Evolutionary conservation across 805 yeast species (phyloP).

Genomic region (Ogataea haglerorum): DNA sequence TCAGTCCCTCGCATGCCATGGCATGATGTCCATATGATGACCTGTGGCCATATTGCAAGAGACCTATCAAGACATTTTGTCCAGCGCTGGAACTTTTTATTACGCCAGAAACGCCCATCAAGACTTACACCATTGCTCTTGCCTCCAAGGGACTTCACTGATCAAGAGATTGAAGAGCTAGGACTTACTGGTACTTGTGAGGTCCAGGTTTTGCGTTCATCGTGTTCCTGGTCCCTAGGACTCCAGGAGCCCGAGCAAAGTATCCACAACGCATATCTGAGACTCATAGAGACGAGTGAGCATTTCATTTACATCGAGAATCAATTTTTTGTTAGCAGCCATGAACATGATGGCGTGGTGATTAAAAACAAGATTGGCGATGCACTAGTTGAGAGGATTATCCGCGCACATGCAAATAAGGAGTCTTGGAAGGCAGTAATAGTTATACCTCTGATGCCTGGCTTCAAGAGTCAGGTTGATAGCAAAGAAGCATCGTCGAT

Average conservation of each 20-base stretch:
- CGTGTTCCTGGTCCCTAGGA: conserved; percentile 93
- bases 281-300: conserved; percentile 84
- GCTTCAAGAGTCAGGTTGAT: conserved; percentile 91
- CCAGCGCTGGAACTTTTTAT: conserved; percentile 93
- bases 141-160: conserved; percentile 87
- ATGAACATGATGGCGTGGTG: conserved; percentile 76
- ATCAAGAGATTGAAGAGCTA: conserved; percentile 60
- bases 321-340: conserved; percentile 91
- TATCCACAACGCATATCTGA: conserved; percentile 89
- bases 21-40: conserved; percentile 98
- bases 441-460: conserved; percentile 95
- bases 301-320: conserved; percentile 94
- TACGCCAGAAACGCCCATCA: conserved; percentile 92
- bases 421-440: conserved; percentile 87
- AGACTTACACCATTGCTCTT: conserved; percentile 86
- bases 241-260: conserved; percentile 80
- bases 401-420: conserved; percentile 75
- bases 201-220: conserved; percentile 82
- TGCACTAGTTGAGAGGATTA: conserved; percentile 95
- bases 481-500: conserved; percentile 93
- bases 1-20: conserved; percentile 94
- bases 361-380: conserved; percentile 90
- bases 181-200: conserved; percentile 84
- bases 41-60: conserved; percentile 90
- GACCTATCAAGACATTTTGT: conserved; percentile 92